Evolutionary conservation across 1,284 basidiomycete species (phyloP), one percentile per base, ranked within the genome.

Genomic region (Boletellus dicymbophilus): DNA sequence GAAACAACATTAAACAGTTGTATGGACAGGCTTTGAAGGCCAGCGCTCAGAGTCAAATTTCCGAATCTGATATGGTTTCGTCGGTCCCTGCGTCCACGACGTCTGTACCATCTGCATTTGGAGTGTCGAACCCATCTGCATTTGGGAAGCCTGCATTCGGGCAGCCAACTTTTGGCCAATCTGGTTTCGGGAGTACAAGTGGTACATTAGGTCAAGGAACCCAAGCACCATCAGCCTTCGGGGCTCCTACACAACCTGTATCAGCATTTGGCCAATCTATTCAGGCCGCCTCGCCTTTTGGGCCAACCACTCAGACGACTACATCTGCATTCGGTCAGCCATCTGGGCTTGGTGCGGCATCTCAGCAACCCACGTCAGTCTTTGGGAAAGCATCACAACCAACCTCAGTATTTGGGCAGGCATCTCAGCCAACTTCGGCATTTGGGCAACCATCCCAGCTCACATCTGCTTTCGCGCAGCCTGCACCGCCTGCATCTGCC

Each of bases 21-120:
- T 80, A 75, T 48, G 75, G 83, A 13, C 76, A 80, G 54, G 85
- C 86, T 2, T 55, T 69, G 16, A 73, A 73, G 50, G 49, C 58
- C 28, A 61, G 54, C 26, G 54, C 46, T 53, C 59, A 55, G 26
- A 37, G 6, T 20, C 50, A 58, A 37, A 26, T 23, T 16, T 40
- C 53, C 25, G 27, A 22, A 21, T 22, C 44, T 21, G 22, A 46
- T 13, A 30, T 28, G 10, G 46, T 37, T 23, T 21, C 54, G 13
- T 43, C 57, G 0, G 48, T 10, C 2, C 55, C 65, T 27, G 44
- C 57, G 8, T 70, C 71, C 49, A 46, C 63, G 15, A 63, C 72
- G 37, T 28, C 63, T 7, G 11, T 50, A 5, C 37, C 52, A n/a
- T 50, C 63, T 23, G 34, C 41, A 1, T 75, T 76, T 49, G 74